A percentile compares a stretch with the other conserved stretches of the same genome.
Conservation (phyloP, 305 asterid species). For the Ajuga reptans region DNA sequence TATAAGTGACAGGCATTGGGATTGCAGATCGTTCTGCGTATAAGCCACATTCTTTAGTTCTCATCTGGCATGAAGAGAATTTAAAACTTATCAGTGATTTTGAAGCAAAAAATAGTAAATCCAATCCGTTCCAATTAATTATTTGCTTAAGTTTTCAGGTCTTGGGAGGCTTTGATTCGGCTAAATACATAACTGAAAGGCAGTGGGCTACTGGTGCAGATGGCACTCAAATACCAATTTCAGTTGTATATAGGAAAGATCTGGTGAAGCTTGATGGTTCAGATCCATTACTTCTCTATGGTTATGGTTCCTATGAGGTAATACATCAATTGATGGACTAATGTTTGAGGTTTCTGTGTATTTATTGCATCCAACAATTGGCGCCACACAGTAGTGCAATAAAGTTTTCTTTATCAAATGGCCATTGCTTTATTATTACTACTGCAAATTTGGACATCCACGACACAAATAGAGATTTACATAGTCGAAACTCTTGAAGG, state of each 20-base stretch:
- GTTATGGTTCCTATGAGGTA: slow-evolving; percentile 99
- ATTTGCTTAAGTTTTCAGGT: slow-evolving; percentile 47
- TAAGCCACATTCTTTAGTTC: not conserved
- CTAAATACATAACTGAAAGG: slow-evolving; percentile 69
- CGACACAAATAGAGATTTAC: not conserved
- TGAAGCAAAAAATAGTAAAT: not conserved
- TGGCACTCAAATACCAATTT: slow-evolving; percentile 78
- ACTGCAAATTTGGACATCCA: too few species aligned
- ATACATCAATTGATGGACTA: slow-evolving; percentile 15
- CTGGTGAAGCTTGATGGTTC: slow-evolving; percentile 84
- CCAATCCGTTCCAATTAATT: not conserved
- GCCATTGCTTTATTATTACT: too few species aligned
- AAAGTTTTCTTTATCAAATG: not conserved
- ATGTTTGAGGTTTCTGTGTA: not conserved
- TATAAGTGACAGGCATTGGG: not conserved
- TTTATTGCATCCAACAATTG: slow-evolving; percentile 16
- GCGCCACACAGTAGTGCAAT: not conserved
- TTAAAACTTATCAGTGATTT: not conserved
- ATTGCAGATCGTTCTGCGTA: not conserved
- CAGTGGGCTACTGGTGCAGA: slow-evolving; percentile 85
- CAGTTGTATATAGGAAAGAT: slow-evolving; percentile 65
- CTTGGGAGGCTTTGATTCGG: slow-evolving; percentile 80
- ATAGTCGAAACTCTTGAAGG: not conserved
- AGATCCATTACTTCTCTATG: slow-evolving; percentile 81
- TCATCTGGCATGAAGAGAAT: not conserved